Conservation (phyloP, 441 rosid genomes). For the Daphne laureola region DNA sequence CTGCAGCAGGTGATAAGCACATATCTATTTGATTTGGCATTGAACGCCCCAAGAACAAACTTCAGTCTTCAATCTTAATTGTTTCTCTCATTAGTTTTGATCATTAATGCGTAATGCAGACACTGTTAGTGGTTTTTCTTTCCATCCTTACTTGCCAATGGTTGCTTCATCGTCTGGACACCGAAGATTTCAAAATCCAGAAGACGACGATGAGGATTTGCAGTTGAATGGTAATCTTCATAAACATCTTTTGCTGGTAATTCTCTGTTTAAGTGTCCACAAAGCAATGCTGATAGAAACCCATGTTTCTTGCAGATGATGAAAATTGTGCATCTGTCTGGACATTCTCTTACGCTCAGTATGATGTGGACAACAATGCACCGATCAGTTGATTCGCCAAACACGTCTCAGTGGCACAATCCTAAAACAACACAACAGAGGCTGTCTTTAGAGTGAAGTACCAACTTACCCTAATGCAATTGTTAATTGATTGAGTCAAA, state of each 20-base stretch:
- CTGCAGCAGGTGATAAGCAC: slow-evolving; percentile 56
- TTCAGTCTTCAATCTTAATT: no score
- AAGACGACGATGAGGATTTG: slow-evolving; percentile 30
- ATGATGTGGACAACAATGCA: slow-evolving; percentile 11
- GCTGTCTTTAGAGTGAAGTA: no score
- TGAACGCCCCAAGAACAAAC: no score
- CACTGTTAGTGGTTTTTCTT: slow-evolving; percentile 75
- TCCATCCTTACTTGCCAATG: slow-evolving; percentile 88
- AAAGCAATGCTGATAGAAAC: background rate
- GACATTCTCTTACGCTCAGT: slow-evolving; percentile 49
- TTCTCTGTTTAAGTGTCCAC: background rate
- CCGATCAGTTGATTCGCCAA: no score
- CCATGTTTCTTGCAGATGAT: slow-evolving; percentile 24
- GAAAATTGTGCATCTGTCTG: slow-evolving; percentile 72
- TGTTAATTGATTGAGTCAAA: no score
- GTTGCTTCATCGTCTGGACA: slow-evolving; percentile 92
- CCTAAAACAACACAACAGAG: no score
- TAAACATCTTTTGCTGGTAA: slow-evolving; percentile 1
- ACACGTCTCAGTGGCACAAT: no score
- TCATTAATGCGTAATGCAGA: slow-evolving; percentile 31
- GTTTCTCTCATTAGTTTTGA: background rate
- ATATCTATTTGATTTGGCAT: no score
- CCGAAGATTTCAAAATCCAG: slow-evolving; percentile 60
- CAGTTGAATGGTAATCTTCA: slow-evolving; percentile 37
- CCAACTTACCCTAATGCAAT: no score